Evolutionary conservation across 345 rosid genomes (phyloP).

Genomic region (Cochlearia excelsa): DNA sequence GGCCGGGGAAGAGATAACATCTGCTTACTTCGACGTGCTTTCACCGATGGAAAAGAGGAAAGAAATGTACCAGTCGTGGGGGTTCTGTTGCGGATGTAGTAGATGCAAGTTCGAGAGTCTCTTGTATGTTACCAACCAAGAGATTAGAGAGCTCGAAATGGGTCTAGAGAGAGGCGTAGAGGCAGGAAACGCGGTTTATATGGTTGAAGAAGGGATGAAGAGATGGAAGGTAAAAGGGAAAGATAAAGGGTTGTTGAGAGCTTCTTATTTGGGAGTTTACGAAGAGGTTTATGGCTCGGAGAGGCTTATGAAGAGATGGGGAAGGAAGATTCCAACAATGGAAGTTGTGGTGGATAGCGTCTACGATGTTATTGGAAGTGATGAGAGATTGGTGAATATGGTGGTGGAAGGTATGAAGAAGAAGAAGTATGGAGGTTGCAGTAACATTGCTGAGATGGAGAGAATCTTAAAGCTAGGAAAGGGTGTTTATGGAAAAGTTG

Average conservation of each 20-base stretch:
- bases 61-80: conserved; percentile 71
- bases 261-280: conserved; percentile 75
- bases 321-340: conserved; percentile 55
- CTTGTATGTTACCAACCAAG: conserved; percentile 42
- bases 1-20: conserved; percentile 79
- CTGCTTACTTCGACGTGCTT: conserved; percentile 64
- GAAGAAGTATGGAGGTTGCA: conserved; percentile 28
- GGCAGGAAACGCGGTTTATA: conserved; percentile 47
- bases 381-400: conserved; percentile 59
- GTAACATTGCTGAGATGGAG: conserved; percentile 44
- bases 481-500: conserved; percentile 69
- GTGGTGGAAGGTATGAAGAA: conserved; percentile 45
- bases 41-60: conserved; percentile 48
- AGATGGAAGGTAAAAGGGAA: conserved; percentile 65
- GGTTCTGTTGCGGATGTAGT: conserved; percentile 60
- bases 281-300: conserved; percentile 52
- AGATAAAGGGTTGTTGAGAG: conserved; percentile 71
- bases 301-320: conserved; percentile 60
- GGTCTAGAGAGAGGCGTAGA: conserved; percentile 61
- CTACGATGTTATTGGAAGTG: conserved; percentile 56
- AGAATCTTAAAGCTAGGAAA: conserved; percentile 44
- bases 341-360: conserved; percentile 56
- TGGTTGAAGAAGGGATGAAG: conserved; percentile 73
- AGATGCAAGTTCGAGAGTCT: conserved; percentile 67
- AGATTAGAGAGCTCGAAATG: conserved; percentile 48